Evolutionary conservation across 306 rosid species (phyloP), one percentile per base, ranked within the genome.

Genomic region (Vigna unguiculata): DNA sequence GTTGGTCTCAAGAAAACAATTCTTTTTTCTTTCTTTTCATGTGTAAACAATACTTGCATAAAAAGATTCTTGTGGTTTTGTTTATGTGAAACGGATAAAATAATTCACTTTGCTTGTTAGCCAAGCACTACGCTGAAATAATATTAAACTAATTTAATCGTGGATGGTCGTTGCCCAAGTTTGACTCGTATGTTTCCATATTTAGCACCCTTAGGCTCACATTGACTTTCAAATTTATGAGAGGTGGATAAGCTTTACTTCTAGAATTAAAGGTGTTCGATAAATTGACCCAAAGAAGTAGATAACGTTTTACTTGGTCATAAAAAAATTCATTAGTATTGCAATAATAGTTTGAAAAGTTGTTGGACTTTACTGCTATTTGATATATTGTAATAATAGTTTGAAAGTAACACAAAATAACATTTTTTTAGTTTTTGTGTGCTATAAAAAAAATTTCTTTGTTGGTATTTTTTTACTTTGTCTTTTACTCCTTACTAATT

Each of bases 51-150:
- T 40, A 8, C 45, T 8, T 40, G 40, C 12, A 40, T 40, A 2
- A 9, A 9, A 8, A 40, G 45, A 40, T 40, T 9, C 3, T 9
- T 34, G 46, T 0, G 46, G 43, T 8, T 38, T 41, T 10, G 14
- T 10, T 41, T 41, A 2, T 41, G 14, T 41, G 14, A 41, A 9
- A 9, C 13, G 1, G 45, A 40, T 8, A 40, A 40, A 40, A 48
- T 9, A 6, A 48, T 2, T 21, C 30, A 0, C 28, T 0, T 9
- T 1, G 0, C 71, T 72, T 60, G 63, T 2, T n/a, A 51, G 15
- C 78, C 70, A 78, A 68, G 81, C 43, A 40, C 58, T 34, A 28
- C 25, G 78, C 43, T 77, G 82, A 28, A 5, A 82, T 75, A 48
- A 28, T 45, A 14, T 77, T 63, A 77, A 77, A 76, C 69, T 36